Conservation (phyloP, 2,329 filamentous ascomycete species). For the Clarireedia homoeocarpa region DNA sequence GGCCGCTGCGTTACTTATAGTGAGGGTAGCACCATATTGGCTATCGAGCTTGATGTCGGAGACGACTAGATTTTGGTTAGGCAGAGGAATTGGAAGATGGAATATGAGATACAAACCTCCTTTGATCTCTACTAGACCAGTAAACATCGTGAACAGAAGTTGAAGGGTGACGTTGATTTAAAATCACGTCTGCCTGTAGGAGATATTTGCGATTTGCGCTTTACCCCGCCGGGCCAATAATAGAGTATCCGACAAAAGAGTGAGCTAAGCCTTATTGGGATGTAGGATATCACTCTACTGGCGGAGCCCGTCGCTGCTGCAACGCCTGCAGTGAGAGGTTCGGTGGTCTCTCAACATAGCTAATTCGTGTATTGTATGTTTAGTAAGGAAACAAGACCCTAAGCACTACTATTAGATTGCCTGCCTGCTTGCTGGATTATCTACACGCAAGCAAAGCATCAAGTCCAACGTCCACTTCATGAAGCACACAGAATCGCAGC, state of each 20-base stretch:
- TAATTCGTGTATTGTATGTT: too few species aligned
- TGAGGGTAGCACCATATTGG: conserved; percentile 81
- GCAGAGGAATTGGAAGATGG: conserved; percentile 2
- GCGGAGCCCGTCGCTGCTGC: too few species aligned
- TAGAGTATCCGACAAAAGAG: neutral
- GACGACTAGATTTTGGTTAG: conserved; percentile 52
- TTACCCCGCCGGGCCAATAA: conserved; percentile 5
- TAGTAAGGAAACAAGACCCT: too few species aligned
- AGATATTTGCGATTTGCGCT: neutral
- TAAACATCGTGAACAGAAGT: conserved; percentile 62
- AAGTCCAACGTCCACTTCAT: too few species aligned
- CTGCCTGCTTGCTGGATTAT: too few species aligned
- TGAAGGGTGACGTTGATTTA: too few species aligned
- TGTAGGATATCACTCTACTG: too few species aligned
- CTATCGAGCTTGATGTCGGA: conserved; percentile 74
- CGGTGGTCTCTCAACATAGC: too few species aligned
- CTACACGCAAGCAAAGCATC: too few species aligned
- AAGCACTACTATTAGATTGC: too few species aligned
- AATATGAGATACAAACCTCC: conserved; percentile 57
- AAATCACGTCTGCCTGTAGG: neutral
- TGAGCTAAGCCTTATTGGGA: neutral
- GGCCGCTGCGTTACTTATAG: conserved; percentile 63
- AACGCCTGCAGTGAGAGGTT: neutral
- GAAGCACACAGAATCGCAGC: too few species aligned
- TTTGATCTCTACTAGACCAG: conserved; percentile 85